Evolutionary conservation across 225 moss, liverwort and hornwort genomes (phyloP), one percentile per base, ranked within the genome.

Genomic region (Polytrichum formosum): DNA sequence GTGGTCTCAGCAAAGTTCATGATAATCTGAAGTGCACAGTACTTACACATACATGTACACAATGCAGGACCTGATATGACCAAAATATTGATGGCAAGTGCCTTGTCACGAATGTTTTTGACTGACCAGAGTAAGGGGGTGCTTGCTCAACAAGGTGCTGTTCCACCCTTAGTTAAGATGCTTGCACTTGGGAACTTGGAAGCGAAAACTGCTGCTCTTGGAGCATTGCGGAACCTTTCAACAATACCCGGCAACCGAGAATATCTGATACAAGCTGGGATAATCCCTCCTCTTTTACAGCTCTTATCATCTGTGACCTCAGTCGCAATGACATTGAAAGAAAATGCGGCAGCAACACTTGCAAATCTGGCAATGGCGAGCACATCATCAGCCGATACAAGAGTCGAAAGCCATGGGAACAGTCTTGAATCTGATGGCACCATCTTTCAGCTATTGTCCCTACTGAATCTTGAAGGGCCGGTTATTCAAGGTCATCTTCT

Each of bases 221-320:
- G 96, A 69, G 93, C 96, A 20, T 75, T 97, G 61, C 82, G 85
- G 71, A 97, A 94, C 54, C 80, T 97, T 27, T 92, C 96, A 4
- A 92, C 86, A 17, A 80, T 92, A 26, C 77, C 87, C 13, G 89
- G 80, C 0, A 97, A 93, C 67, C 90, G 92, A 53, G 92, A 90
- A 21, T 26, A 58, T 26, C 70, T 97, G 89, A 92, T 97, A 13
- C 81, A 84, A 67, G 84, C 87, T 26, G 90, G 90, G 73, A 92
- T 94, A 63, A 89, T 97, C 66, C 89, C 93, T 21, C 90, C 92
- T 6, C 77, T 97, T 67, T 64, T 97, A 20, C 92, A 93, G 63
- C 82, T 97, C 72, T 79, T 97, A 2, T 93, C 92, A 79, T 97
- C 96, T 2, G 96, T 93, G 3, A 94, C 96, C 46, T 97, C 96